These are phyloP conservation scores for Pseudogymnoascus sp. DNA, from an alignment of 2,329 filamentous ascomycete genomes.

Conservation along the genomic window DNA sequence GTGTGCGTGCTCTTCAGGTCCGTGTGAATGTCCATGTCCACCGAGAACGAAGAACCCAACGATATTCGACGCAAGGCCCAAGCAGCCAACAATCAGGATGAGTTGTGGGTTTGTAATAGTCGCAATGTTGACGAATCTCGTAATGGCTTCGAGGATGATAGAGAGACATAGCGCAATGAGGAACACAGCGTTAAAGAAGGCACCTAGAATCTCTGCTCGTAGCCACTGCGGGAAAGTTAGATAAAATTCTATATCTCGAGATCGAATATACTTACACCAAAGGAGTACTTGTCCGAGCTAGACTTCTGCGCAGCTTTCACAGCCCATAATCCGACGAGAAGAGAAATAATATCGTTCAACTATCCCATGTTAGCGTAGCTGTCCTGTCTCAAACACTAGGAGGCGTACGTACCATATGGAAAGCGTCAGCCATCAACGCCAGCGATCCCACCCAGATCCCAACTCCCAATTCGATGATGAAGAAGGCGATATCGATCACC, in stretches of 20 bases:
- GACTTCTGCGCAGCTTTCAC: constrained; percentile 80
- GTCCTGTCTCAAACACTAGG: neutral
- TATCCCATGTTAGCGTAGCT: constrained; percentile 30
- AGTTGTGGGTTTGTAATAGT: constrained; percentile 77
- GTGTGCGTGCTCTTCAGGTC: constrained; percentile 41
- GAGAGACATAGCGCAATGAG: constrained; percentile 92
- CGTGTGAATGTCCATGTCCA: constrained; percentile 82
- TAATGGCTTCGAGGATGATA: constrained; percentile 91
- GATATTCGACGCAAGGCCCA: constrained; percentile 81
- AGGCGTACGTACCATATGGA: constrained; percentile 78
- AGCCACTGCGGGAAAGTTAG: constrained; percentile 60
- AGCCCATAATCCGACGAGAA: constrained; percentile 89
- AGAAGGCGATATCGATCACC: constrained; percentile 81
- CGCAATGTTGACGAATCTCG: constrained; percentile 85
- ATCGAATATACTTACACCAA: constrained; percentile 59
- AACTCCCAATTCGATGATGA: constrained; percentile 77
- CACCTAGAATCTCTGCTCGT: constrained; percentile 91
- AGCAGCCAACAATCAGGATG: constrained; percentile 80
- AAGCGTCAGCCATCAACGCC: constrained; percentile 90
- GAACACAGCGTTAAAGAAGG: constrained; percentile 95
- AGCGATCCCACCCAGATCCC: constrained; percentile 86
- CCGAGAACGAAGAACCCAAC: constrained; percentile 85
- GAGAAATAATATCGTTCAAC: constrained; percentile 95
- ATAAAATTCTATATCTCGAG: neutral
- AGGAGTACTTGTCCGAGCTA: constrained; percentile 87